These are phyloP conservation scores for Corylus heterophylla DNA, from an alignment of 306 rosid species.

Conservation along the genomic window DNA sequence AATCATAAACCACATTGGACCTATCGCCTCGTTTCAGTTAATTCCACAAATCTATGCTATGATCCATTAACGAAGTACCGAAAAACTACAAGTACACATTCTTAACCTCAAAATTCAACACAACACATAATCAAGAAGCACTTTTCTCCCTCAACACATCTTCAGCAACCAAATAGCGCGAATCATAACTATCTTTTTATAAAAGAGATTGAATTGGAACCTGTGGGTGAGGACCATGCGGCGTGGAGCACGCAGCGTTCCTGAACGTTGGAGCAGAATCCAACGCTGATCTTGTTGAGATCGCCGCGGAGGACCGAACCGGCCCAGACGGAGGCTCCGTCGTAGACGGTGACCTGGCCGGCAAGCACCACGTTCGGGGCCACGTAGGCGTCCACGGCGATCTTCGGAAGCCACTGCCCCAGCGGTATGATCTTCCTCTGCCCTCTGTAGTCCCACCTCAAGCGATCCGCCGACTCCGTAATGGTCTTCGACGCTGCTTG, in stretches of 20 bases:
- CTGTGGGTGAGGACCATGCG: conserved; percentile 98
- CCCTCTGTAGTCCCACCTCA: conserved; percentile 98
- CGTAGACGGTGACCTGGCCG: conserved; percentile 89
- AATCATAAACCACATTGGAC: no score
- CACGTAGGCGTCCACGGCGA: conserved; percentile 97
- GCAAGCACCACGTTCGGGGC: conserved; percentile 97
- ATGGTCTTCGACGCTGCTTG: conserved; percentile 49
- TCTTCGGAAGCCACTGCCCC: conserved; percentile 92
- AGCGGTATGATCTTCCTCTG: conserved; percentile 87
- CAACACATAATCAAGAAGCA: not conserved
- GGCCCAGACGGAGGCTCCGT: conserved; percentile 95
- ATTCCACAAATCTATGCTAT: not conserved
- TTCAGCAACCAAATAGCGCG: not conserved
- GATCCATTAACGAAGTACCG: not conserved
- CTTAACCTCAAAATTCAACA: not conserved
- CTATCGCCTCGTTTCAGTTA: no score
- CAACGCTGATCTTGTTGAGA: conserved; percentile 92
- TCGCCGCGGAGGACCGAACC: conserved; percentile 95
- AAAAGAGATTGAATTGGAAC: conserved; percentile 33
- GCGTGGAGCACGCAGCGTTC: conserved; percentile 93
- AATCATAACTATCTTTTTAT: not conserved
- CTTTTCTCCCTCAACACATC: not conserved
- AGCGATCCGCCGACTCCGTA: conserved; percentile 70
- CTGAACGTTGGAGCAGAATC: conserved; percentile 92
- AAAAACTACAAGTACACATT: no score